Evolutionary conservation across 169 alveolate genomes (phyloP), one percentile per base, ranked within the genome.

Genomic region (Cryptosporidium tyzzeri): DNA sequence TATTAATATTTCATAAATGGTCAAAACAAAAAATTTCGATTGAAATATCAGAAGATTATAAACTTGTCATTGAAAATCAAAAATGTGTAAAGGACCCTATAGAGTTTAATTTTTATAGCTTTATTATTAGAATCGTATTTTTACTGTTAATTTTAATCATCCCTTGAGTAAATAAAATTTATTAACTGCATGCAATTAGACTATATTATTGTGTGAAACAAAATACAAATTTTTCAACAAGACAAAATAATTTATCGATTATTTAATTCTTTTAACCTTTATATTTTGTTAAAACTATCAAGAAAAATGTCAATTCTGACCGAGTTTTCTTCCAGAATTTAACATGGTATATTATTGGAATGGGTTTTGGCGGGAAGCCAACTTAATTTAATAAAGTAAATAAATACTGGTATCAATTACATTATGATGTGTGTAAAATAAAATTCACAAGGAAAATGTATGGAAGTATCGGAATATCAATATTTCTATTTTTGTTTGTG

Each of bases 301-400:
- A 4, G 2, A 48, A 48, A 48, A 48, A 48, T 48, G 55, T 48
- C 23, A n/a, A 48, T 48, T 48, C 21, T 48, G 55, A 48, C 23
- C 48, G 48, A 48, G 69, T 59, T 59, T 12, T 18, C 18, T n/a
- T 59, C 31, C 21, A n/a, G 16, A 41, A 41, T 41, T 41, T 1
- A 8, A 14, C 39, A n/a, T n/a, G 18, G 6, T 59, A 3, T 12
- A 26, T 14, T 18, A 26, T 6, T 59, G 37, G 21, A 61, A 23
- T 21, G 14, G 5, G 50, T 53, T 37, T 39, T n/a, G 80, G 80
- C 80, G 80, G 58, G 58, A 37, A 69, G 1, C 14, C 12, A 16
- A 14, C 0, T 16, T 48, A 2, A 0, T 48, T 48, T 48, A 48
- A 48, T 12, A 14, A 6, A 48, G 55, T 48, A 48, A 14, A 12